These are phyloP conservation scores for Kuraishia hungarica DNA, from an alignment of 805 yeast species.

Conservation along the genomic window DNA sequence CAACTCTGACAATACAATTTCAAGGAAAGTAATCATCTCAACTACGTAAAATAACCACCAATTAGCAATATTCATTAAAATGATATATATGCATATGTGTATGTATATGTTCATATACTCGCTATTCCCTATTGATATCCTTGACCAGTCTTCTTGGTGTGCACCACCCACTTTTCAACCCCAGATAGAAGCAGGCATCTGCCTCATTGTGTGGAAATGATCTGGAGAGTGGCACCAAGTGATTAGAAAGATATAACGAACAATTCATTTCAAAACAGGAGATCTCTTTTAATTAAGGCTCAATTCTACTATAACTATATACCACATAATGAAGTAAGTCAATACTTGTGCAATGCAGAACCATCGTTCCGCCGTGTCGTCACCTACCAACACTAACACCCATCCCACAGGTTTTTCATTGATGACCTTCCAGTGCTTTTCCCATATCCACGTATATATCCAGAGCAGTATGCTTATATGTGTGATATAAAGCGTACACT, in stretches of 20 bases:
- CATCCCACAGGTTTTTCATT: slow-evolving; percentile 60
- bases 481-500: slow-evolving; percentile 86
- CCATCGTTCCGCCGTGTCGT: background rate
- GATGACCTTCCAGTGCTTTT: slow-evolving; percentile 94
- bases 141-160: background rate
- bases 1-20: too few species aligned
- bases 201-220: background rate
- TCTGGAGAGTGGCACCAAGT: background rate
- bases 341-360: background rate
- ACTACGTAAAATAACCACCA: background rate
- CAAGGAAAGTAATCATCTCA: too few species aligned
- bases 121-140: too few species aligned
- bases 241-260: background rate
- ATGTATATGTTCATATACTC: background rate
- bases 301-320: too few species aligned
- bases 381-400: background rate
- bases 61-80: too few species aligned
- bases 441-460: slow-evolving; percentile 95
- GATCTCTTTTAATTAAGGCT: too few species aligned
- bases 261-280: too few species aligned
- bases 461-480: slow-evolving; percentile 98
- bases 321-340: slow-evolving; percentile 2
- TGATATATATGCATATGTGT: background rate
- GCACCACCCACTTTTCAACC: background rate
- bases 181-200: background rate